Evolutionary conservation across 345 rosid species (phyloP).

Genomic region (Bretschneidera sinensis): DNA sequence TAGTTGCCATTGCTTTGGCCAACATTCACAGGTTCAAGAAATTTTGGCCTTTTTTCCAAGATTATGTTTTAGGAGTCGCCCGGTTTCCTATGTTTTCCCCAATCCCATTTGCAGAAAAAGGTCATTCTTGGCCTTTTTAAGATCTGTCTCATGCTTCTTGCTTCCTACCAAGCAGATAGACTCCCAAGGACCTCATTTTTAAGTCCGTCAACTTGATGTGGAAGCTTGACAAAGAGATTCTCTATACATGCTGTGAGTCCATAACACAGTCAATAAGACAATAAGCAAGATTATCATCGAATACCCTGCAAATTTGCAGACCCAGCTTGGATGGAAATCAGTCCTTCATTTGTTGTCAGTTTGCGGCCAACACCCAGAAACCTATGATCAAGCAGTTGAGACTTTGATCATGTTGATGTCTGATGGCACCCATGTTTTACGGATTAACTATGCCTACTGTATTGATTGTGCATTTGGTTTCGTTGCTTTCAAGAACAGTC

Average conservation of each 20-base stretch:
- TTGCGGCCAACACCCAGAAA: conserved; percentile 65
- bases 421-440: conserved; percentile 37
- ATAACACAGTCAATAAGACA: conserved; percentile 54
- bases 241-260: conserved; percentile 55
- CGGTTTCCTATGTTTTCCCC: conserved; percentile 86
- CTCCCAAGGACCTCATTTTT: conserved; percentile 48
- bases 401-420: conserved; percentile 61
- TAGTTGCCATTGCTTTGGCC: conserved; percentile 39
- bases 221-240: conserved; percentile 83
- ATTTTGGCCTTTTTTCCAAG: conserved; percentile 74
- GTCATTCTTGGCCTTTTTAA: conserved; percentile 59
- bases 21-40: conserved; percentile 51
- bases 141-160: conserved; percentile 56
- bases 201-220: conserved; percentile 81
- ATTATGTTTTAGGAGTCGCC: conserved; percentile 48
- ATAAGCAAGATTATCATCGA: conserved; percentile 57
- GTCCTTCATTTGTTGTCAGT: conserved; percentile 61
- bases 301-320: conserved; percentile 54
- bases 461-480: conserved; percentile 82
- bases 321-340: conserved; percentile 79
- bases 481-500: conserved; percentile 55
- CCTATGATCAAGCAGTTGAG: conserved; percentile 72
- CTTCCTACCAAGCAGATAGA: conserved; percentile 41
- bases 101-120: conserved; percentile 71
- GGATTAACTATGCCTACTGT: conserved; percentile 55